phyloP scores from a whole-genome alignment of 208 protist species.

The Trypanosoma brucei region DNA sequence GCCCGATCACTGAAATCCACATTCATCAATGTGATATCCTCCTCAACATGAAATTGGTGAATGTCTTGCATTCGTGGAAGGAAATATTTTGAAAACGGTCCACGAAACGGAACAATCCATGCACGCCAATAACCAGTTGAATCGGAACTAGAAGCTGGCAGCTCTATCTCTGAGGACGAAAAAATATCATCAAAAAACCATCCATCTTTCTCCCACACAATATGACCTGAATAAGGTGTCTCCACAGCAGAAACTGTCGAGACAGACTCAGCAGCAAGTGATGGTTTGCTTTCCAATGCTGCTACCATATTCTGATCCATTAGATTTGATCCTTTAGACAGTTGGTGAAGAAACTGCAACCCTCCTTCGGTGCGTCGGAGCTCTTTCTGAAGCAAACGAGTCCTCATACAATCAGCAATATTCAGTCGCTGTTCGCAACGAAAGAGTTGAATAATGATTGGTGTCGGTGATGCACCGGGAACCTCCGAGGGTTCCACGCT shows the following conservation, averaged over 20 bases:
- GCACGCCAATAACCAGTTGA: slow-evolving; percentile 5
- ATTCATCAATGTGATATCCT: slow-evolving; percentile 3
- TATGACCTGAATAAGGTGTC: not conserved
- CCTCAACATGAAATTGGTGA: slow-evolving; percentile 4
- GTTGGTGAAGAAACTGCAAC: not conserved
- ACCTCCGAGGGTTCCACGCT: not conserved
- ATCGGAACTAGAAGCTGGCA: not conserved
- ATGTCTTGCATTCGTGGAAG: slow-evolving; percentile 1
- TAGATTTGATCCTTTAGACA: not conserved
- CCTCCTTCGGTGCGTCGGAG: slow-evolving; percentile 12
- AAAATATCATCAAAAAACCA: slow-evolving; percentile 18
- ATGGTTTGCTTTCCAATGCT: not conserved
- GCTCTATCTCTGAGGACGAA: not conserved
- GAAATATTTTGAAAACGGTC: not conserved
- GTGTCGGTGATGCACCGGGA: not conserved
- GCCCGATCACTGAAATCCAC: not conserved
- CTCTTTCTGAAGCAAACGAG: slow-evolving; percentile 11
- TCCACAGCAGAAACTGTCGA: too few species aligned
- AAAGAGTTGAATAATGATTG: not conserved
- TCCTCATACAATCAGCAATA: slow-evolving; percentile 13
- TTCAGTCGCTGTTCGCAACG: slow-evolving; percentile 13
- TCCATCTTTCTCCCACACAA: slow-evolving; percentile 15
- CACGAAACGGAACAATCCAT: slow-evolving; percentile 9
- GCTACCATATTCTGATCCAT: not conserved
- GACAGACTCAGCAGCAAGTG: not conserved